Base-by-base conservation (phyloP, 805 yeast genomes). In the Yarrowia hollandica region DNA sequence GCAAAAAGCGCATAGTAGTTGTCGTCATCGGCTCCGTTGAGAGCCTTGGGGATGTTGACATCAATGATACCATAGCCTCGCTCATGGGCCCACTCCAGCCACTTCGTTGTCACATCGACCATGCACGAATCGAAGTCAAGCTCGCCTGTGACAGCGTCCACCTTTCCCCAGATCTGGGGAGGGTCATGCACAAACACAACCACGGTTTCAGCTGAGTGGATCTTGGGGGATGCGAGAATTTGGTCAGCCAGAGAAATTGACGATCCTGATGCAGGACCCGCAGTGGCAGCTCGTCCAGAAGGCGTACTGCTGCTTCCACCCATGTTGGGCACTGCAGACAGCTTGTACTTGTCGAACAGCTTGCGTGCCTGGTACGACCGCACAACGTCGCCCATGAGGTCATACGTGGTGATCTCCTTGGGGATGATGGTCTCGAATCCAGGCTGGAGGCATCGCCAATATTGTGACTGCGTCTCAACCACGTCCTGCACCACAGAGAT, bases 141-240 rank as follows among this genome's bases (percentile, higher is more conserved):
- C 52, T 81, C 77, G 7, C 98, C 98, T 9, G 87, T 82, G 5
- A 84, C 71, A 0, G 96, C 88, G 69, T 90, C 90, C 35, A 85
- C 75, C 64, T 85, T 82, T 1, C 95, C 96, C 96, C 96, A 90
- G 6, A 94, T 79, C 61, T 90, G 91, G 6, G 97, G 88, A 2
- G 97, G 89, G 67, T 91, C 98, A 71, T 91, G 98, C 16, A 91
- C 82, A 6, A 88, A 70, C 8, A 92, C 74, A 9, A 90, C 74
- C 5, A 91, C 71, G 6, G 86, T 81, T n/a, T 82, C 79, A 34
- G 84, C 74, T 8, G 62, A 48, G 69, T 82, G 82, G 22, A 91
- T 79, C 59, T 82, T 79, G 10, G 89, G 84, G 12, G 91, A 80
- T n/a, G 91, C 84, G 46, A 89, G 68, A 11, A 85, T 82, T 65